Base-by-base conservation (phyloP, 2,329 filamentous ascomycete species). In the Fusarium lyarnte region DNA sequence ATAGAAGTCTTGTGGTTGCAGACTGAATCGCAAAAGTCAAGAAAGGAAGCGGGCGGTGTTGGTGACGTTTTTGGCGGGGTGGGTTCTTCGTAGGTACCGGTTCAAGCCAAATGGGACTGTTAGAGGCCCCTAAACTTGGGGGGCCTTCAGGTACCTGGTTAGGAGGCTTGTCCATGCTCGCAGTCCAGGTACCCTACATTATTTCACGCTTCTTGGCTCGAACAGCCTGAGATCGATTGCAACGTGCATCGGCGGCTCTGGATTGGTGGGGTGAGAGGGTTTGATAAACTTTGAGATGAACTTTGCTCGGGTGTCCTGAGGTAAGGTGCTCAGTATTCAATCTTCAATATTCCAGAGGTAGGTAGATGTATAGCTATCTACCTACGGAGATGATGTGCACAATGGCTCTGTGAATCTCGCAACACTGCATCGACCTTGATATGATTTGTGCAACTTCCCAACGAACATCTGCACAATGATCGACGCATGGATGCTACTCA, bases 51-150 rank as follows among this genome's bases (percentile, higher is more conserved):
- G 72, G 70, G 70, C 63, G 69, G 67, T 63, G 62, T 62, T 63
- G 58, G 73, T 76, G 74, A 76, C 75, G 74, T 77, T 76, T 73
- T 74, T 73, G 70, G 70, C 70, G 70, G 70, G 70, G 70, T 73
- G 70, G 58, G 58, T 68, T 49, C 51, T 43, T 39, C 41, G 49
- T 41, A 45, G 58, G 33, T 54, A 38, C 35, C 45, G 27, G 21
- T 47, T 33, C 25, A 38, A n/a, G n/a, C 51, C 42, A 62, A 67
- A 49, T 49, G 46, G 29, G 33, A 54, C 42, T 62, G 33, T 43
- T 51, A 54, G 31, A n/a, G 27, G 45, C 36, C 55, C 41, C 29
- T 39, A 39, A 61, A 25, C n/a, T 49, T 33, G 54, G 51, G 39
- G 53, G 27, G 58, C 25, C 52, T 45, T 25, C 55, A 64, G 54